These are phyloP conservation scores for Copromyces sp. DNA, from an alignment of 495 filamentous ascomycete genomes.

Conservation along the genomic window DNA sequence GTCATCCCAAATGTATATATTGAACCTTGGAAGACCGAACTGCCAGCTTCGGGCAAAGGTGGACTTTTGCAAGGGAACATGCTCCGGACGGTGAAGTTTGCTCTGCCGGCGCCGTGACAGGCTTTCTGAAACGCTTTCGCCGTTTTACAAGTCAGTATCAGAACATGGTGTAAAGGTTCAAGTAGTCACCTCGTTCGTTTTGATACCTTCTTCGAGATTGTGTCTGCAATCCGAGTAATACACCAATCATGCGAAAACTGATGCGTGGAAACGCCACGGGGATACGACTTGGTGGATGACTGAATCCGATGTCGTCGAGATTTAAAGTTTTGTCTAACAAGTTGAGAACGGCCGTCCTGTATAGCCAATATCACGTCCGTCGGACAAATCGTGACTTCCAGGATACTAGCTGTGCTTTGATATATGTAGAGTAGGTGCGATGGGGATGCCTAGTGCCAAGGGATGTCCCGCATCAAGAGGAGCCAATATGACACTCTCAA, in stretches of 20 bases:
- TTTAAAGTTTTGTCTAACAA: background rate
- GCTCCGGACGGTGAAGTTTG: background rate
- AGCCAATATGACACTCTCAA: background rate
- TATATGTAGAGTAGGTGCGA: background rate
- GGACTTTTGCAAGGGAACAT: background rate
- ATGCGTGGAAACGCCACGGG: background rate
- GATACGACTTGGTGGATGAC: background rate
- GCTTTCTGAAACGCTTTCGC: background rate
- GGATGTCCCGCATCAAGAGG: background rate
- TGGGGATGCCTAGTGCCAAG: background rate
- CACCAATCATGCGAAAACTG: background rate
- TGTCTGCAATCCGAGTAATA: background rate
- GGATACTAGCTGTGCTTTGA: background rate
- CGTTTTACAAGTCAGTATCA: background rate
- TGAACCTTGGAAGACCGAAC: background rate
- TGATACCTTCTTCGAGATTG: background rate
- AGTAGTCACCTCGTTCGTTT: background rate
- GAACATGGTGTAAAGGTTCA: background rate
- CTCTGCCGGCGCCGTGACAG: background rate
- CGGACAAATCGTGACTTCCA: background rate
- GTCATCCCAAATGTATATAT: background rate
- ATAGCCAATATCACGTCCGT: background rate
- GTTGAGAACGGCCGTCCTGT: too few species aligned
- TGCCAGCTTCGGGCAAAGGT: background rate
- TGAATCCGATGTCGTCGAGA: background rate